Evolutionary conservation across 2,329 filamentous ascomycete genomes (phyloP).

Genomic region (Mycogone perniciosa): DNA sequence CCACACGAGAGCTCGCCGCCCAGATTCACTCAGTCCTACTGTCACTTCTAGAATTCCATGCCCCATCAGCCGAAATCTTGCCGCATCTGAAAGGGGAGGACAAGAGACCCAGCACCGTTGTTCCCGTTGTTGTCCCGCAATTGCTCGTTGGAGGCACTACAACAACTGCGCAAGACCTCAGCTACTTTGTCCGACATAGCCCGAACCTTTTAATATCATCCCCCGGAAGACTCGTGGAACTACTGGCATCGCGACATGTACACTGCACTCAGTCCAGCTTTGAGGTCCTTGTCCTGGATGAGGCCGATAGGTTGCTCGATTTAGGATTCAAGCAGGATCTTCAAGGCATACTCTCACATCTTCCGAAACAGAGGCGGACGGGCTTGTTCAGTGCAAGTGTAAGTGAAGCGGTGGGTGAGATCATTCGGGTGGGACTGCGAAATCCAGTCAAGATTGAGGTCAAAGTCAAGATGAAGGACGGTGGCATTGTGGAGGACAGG

Average conservation of each 20-base stretch:
- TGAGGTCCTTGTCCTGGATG: slow-evolving; percentile 86
- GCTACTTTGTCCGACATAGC: slow-evolving; percentile 72
- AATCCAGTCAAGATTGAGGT: slow-evolving; percentile 95
- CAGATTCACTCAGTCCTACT: slow-evolving; percentile 82
- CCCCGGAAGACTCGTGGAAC: slow-evolving; percentile 80
- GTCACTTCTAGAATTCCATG: slow-evolving; percentile 76
- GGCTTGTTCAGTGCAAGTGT: slow-evolving; percentile 93
- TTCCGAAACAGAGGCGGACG: slow-evolving; percentile 90
- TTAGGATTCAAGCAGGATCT: slow-evolving; percentile 90
- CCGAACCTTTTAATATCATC: slow-evolving; percentile 89
- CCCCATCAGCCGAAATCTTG: slow-evolving; percentile 63
- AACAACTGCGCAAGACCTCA: slow-evolving; percentile 80
- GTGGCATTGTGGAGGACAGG: slow-evolving; percentile 66
- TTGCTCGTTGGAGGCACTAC: slow-evolving; percentile 75
- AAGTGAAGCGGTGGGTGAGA: slow-evolving; percentile 89
- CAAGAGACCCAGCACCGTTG: slow-evolving; percentile 42
- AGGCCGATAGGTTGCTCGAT: slow-evolving; percentile 88
- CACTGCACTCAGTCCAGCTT: slow-evolving; percentile 85
- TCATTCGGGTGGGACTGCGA: slow-evolving; percentile 83
- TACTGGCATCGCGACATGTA: slow-evolving; percentile 79
- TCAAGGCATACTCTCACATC: slow-evolving; percentile 71
- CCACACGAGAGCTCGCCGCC: slow-evolving; percentile 80
- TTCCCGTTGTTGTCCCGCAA: slow-evolving; percentile 68
- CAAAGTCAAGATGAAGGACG: slow-evolving; percentile 71
- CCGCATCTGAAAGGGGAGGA: slow-evolving; percentile 48